phyloP scores from a whole-genome alignment of 306 rosid species.

The Coriaria nepalensis region DNA sequence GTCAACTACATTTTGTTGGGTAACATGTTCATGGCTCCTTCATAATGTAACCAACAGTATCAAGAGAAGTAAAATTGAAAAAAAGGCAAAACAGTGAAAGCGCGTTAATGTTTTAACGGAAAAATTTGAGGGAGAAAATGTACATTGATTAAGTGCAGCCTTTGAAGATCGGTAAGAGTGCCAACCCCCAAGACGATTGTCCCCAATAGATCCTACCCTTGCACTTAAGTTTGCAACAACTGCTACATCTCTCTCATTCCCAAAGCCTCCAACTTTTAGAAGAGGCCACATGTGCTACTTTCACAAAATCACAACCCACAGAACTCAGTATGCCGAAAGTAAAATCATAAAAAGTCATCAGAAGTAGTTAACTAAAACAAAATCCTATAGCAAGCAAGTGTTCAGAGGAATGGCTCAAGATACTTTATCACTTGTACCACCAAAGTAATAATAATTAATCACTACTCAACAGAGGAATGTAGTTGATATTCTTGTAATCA shows the following conservation, averaged over 20 bases:
- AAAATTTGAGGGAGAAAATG: conserved; percentile 13
- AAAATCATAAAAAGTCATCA: background rate
- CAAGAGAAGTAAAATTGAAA: too few species aligned
- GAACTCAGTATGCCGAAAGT: background rate
- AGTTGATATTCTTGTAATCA: too few species aligned
- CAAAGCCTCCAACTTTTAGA: conserved; percentile 51
- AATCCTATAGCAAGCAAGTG: too few species aligned
- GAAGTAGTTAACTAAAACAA: too few species aligned
- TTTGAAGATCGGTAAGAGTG: conserved; percentile 91
- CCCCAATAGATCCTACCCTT: conserved; percentile 89
- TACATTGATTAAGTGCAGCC: conserved; percentile 88
- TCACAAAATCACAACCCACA: conserved; percentile 7
- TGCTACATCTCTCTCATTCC: conserved; percentile 51
- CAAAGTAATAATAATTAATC: too few species aligned
- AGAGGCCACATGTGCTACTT: conserved; percentile 96
- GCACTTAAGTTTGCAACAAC: conserved; percentile 91
- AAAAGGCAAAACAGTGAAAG: background rate
- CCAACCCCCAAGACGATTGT: conserved; percentile 90
- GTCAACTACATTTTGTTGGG: too few species aligned
- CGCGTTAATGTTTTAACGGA: background rate
- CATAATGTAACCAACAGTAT: too few species aligned
- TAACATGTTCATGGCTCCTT: too few species aligned
- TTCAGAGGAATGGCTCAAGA: too few species aligned
- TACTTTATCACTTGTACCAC: too few species aligned
- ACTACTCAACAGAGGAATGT: too few species aligned